Evolutionary conservation across 345 rosid species (phyloP), one percentile per base, ranked within the genome.

Genomic region (Lumnitzera littorea): DNA sequence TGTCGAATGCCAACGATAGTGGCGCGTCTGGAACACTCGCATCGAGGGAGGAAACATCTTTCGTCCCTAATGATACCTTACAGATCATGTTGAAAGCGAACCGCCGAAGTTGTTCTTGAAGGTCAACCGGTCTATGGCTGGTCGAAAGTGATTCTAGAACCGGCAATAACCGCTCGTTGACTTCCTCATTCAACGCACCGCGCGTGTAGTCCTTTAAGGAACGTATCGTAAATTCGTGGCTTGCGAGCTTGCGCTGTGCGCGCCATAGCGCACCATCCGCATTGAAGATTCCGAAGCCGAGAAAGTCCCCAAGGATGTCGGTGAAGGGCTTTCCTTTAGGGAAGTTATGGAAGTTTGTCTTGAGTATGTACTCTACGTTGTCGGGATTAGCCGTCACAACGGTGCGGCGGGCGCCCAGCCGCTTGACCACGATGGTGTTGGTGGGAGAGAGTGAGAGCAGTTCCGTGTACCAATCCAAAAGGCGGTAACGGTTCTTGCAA

Each of bases 401-500:
- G 8, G 96, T 86, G 53, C 82, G 61, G 8, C 70, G 70, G n/a
- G 84, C 86, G 10, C 88, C 94, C 2, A 80, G 69, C 13, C 91
- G 80, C 48, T 69, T 47, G 15, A 89, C 74, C 24, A 86, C 78
- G 13, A 86, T 79, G 0, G 94, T 89, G 57, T 69, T 69, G 67
- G 80, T 79, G 12, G 78, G 64, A 8, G 91, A 84, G 56, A 67
- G 61, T 16, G 75, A 61, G 2, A 89, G 62, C 50, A 84, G 82
- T 62, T 84, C 78, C 3, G 96, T 89, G 51, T 86, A 89, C 91
- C 96, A 89, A 63, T 86, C 86, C 27, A 89, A 29, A 50, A 82
- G 73, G 56, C 96, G 89, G 71, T 57, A 62, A 14, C 75, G 85
- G 72, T 86, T 84, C 29, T 62, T 70, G 68, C 76, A 89, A 65